These are phyloP conservation scores for Camelina laxa DNA, from an alignment of 345 rosid genomes.

Conservation along the genomic window DNA sequence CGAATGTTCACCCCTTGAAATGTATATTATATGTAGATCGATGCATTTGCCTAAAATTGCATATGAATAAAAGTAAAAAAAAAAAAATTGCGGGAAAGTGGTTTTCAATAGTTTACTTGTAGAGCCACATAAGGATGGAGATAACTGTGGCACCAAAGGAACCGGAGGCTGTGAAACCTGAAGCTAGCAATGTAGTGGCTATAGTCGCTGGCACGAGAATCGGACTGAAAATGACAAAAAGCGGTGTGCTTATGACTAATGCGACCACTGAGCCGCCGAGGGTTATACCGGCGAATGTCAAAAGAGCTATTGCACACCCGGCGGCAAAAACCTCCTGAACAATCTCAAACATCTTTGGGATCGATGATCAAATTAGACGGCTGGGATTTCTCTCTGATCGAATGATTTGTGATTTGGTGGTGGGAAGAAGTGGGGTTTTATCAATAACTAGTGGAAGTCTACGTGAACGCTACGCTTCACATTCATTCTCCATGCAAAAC, in stretches of 20 bases:
- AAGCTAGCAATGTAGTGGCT: constrained; percentile 48
- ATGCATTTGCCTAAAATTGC: not conserved
- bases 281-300: constrained; percentile 61
- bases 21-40: not conserved
- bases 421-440: constrained; percentile 21
- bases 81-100: not conserved
- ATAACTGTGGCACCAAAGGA: constrained; percentile 61
- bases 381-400: constrained; percentile 13
- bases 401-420: constrained; percentile 9
- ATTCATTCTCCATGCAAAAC: constrained; percentile 36
- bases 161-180: constrained; percentile 71
- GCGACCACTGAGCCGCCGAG: constrained; percentile 64
- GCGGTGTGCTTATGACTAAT: constrained; percentile 66
- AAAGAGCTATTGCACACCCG: constrained; percentile 62
- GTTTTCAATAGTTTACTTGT: constrained; percentile 46
- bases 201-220: constrained; percentile 77
- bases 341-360: constrained; percentile 34
- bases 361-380: constrained; percentile 12
- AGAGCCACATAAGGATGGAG: constrained; percentile 64
- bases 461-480: constrained; percentile 35
- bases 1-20: not conserved
- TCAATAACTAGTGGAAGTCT: constrained; percentile 25
- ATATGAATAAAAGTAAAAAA: not conserved
- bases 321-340: constrained; percentile 40
- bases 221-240: constrained; percentile 78